phyloP scores from a whole-genome alignment of 176 grass and related monocot genomes.

The Musa troglodytarum region DNA sequence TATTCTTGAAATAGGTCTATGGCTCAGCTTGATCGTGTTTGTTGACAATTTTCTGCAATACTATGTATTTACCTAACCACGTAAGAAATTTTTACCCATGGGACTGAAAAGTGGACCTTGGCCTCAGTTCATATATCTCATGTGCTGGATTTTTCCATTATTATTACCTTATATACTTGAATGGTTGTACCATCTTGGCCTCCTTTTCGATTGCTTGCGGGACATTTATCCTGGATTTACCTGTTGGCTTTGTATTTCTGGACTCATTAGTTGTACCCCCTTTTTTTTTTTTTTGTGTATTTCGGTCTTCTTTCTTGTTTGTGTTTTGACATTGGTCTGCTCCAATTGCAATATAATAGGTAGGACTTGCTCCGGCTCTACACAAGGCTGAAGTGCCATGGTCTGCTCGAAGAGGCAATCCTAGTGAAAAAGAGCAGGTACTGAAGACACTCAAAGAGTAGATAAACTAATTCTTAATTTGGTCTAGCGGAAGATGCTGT shows the following conservation, averaged over 20 bases:
- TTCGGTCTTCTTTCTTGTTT: not conserved
- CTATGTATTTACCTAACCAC: not conserved
- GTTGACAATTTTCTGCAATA: not conserved
- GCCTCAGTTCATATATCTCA: not conserved
- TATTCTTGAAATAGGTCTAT: no score
- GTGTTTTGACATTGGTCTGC: not conserved
- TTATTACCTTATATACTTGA: not conserved
- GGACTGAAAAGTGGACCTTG: not conserved
- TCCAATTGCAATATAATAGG: constrained; percentile 30
- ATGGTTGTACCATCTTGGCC: not conserved
- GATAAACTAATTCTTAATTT: constrained; percentile 1
- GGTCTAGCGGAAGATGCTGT: not conserved
- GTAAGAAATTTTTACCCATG: not conserved
- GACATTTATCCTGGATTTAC: not conserved
- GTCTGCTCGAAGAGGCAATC: constrained; percentile 85
- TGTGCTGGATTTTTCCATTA: not conserved
- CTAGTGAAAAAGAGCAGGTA: constrained; percentile 82
- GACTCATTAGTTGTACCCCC: not conserved
- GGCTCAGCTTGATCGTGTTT: no score
- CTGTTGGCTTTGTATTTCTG: not conserved
- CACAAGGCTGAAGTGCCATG: constrained; percentile 94
- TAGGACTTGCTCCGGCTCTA: constrained; percentile 40
- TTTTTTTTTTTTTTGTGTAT: not conserved
- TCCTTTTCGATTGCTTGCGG: not conserved
- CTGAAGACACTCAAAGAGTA: constrained; percentile 98